Conservation (phyloP, 164 flowering plant species). For the Paratinospora sagittata region DNA sequence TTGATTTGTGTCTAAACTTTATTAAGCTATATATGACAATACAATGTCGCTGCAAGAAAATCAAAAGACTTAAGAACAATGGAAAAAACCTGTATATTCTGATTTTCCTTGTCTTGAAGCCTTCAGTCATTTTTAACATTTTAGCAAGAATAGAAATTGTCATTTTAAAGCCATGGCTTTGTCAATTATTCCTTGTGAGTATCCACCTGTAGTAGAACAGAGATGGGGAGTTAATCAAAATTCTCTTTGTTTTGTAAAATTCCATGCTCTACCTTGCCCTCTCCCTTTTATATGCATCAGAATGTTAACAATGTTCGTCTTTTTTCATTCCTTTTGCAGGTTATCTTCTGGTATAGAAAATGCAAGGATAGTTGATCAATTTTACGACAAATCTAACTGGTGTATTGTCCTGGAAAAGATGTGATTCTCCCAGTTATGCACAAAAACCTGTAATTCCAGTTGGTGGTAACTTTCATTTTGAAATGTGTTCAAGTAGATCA, state of each 20-base stretch:
- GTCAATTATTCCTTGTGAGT: too few species aligned
- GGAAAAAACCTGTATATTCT: too few species aligned
- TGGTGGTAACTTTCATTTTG: neutral
- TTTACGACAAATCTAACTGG: constrained; percentile 97
- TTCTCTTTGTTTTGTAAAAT: neutral
- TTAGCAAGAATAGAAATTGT: too few species aligned
- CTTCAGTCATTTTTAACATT: too few species aligned
- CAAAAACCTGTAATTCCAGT: neutral
- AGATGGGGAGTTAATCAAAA: neutral
- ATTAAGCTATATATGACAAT: neutral
- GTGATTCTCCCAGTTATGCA: constrained; percentile 16
- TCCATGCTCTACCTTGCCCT: neutral
- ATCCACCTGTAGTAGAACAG: neutral
- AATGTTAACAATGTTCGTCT: neutral
- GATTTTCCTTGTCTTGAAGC: too few species aligned
- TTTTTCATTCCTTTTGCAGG: constrained; percentile 36
- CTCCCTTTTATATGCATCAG: neutral
- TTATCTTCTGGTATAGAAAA: constrained; percentile 55
- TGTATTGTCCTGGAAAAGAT: constrained; percentile 81
- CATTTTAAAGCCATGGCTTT: too few species aligned
- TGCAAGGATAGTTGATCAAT: constrained; percentile 63
- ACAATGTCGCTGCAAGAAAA: too few species aligned
- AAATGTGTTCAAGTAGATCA: neutral
- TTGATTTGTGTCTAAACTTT: neutral
- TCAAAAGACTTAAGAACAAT: too few species aligned